These are phyloP conservation scores for Musa schizocarpa DNA, from an alignment of 176 grass and related monocot genomes.

Conservation along the genomic window DNA sequence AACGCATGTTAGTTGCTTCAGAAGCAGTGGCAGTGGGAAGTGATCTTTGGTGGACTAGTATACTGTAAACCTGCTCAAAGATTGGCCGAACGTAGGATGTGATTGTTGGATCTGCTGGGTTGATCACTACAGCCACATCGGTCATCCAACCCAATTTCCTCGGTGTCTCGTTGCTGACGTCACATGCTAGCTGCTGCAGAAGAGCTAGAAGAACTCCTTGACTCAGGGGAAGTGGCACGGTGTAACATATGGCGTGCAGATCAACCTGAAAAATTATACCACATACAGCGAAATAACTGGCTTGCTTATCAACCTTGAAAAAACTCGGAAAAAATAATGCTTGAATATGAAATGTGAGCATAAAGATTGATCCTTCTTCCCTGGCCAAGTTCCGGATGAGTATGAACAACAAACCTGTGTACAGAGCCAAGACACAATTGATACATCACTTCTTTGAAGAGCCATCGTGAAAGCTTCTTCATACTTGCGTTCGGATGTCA, in stretches of 20 bases:
- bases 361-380: neutral
- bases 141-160: constrained; percentile 73
- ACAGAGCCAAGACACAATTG: constrained; percentile 84
- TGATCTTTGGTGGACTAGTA: constrained; percentile 49
- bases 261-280: constrained; percentile 46
- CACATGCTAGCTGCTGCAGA: constrained; percentile 82
- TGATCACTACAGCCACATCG: constrained; percentile 54
- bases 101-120: constrained; percentile 57
- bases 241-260: constrained; percentile 54
- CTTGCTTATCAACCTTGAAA: neutral
- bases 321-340: neutral
- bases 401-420: constrained; percentile 43
- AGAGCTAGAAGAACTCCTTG: constrained; percentile 89
- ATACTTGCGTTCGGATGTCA: constrained; percentile 60
- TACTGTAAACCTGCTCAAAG: constrained; percentile 70
- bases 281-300: constrained; percentile 1
- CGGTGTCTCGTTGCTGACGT: constrained; percentile 59
- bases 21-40: constrained; percentile 24
- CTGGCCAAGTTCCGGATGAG: neutral
- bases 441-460: constrained; percentile 81
- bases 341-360: neutral
- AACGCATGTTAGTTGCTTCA: constrained; percentile 39
- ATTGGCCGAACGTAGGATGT: constrained; percentile 62
- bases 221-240: constrained; percentile 48
- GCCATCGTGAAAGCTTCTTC: constrained; percentile 86